Evolutionary conservation across 2,329 filamentous ascomycete genomes (phyloP).

Genomic region (Berkeleyomyces rouxiae): DNA sequence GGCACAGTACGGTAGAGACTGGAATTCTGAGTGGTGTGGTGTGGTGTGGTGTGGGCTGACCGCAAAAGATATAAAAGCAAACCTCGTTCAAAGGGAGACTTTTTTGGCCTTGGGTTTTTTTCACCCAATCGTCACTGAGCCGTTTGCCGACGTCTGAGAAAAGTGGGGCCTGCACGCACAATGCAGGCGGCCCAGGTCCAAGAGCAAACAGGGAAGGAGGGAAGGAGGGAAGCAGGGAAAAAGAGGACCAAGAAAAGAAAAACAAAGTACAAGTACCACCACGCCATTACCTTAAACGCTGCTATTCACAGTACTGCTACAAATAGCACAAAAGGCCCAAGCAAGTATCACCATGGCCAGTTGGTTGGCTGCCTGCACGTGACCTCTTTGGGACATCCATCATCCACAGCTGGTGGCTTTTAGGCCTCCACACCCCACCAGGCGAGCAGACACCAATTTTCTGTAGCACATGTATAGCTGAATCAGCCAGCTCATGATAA

Average conservation of each 20-base stretch:
- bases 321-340: background rate
- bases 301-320: background rate
- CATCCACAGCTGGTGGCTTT: no score
- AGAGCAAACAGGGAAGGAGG: background rate
- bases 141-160: conserved; percentile 5
- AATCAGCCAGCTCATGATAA: background rate
- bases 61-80: background rate
- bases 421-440: background rate
- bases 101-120: background rate
- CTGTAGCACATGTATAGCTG: background rate
- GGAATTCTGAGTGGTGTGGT: no score
- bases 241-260: background rate
- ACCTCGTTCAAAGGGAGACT: background rate
- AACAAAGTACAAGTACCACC: background rate
- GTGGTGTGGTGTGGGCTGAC: background rate
- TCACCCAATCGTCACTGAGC: background rate
- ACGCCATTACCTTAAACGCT: background rate
- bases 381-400: background rate
- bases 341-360: no score
- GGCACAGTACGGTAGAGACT: no score
- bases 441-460: background rate
- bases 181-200: background rate
- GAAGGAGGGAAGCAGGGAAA: background rate
- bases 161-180: background rate
- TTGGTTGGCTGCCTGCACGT: background rate